Evolutionary conservation across 2,329 filamentous ascomycete species (phyloP).

Genomic region (Fusarium devonianum): DNA sequence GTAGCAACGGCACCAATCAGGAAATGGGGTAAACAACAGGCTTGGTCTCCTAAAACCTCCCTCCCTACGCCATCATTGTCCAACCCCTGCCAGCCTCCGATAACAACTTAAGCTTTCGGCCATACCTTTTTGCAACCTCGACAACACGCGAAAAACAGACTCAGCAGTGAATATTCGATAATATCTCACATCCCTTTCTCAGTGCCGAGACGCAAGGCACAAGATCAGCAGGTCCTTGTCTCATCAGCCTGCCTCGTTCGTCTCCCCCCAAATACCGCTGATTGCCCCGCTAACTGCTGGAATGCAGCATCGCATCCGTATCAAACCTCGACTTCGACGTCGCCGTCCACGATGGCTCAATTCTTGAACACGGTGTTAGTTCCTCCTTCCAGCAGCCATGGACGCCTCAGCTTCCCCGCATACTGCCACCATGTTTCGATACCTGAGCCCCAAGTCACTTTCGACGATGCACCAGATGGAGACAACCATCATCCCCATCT

Average conservation of each 20-base stretch:
- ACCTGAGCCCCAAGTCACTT: constrained; percentile 46
- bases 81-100: constrained; percentile 12
- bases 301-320: constrained; percentile 44
- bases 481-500: constrained; percentile 44
- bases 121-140: constrained; percentile 12
- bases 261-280: constrained; percentile 15
- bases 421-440: constrained; percentile 42
- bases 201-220: constrained; percentile 7
- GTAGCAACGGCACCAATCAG: constrained; percentile 45
- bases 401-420: constrained; percentile 11
- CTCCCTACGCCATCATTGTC: constrained; percentile 21
- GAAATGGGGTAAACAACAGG: constrained; percentile 43
- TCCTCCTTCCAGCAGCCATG: constrained; percentile 1
- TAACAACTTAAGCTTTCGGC: constrained; percentile 23
- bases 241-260: constrained; percentile 26
- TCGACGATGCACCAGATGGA: constrained; percentile 44
- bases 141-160: constrained; percentile 2
- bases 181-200: constrained; percentile 7
- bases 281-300: constrained; percentile 54
- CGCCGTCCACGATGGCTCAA: constrained; percentile 47
- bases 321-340: constrained; percentile 17
- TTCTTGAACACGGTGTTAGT: constrained; percentile 55
- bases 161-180: constrained; percentile 17
- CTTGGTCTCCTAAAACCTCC: neutral
- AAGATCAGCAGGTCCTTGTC: constrained; percentile 20